Percentiles rank a stretch among this genome's conserved stretches.
Conservation (phyloP, 2,329 filamentous ascomycete genomes). For the Aspergillus alliaceus region DNA sequence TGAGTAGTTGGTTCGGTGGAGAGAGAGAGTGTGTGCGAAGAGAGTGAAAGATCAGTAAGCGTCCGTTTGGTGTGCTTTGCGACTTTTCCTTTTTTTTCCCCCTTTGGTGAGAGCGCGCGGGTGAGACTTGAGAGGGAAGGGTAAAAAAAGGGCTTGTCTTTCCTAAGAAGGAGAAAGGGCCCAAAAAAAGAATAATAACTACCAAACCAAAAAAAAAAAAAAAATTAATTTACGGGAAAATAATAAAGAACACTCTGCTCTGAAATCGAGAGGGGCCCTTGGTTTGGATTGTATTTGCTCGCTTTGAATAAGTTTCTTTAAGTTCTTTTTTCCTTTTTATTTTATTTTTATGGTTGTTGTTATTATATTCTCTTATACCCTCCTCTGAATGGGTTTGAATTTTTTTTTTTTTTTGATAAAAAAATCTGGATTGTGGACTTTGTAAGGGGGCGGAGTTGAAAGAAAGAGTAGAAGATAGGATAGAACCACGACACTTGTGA, state of each 20-base stretch:
- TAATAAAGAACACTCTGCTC: background rate
- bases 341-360: background rate
- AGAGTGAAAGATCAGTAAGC: slow-evolving; percentile 13
- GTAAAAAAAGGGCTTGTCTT: background rate
- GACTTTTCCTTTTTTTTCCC: background rate
- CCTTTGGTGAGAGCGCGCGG: background rate
- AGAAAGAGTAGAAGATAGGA: background rate
- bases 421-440: background rate
- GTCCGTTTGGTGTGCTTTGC: background rate
- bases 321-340: background rate
- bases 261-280: background rate
- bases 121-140: no score
- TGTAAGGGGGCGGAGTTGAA: background rate
- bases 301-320: background rate
- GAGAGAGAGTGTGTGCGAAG: background rate
- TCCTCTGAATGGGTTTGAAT: background rate
- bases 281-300: background rate
- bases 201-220: background rate
- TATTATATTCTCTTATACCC: background rate
- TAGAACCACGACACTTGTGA: background rate
- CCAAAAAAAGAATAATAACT: background rate
- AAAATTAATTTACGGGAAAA: background rate
- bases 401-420: background rate
- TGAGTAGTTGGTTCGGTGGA: background rate
- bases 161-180: background rate